A percentile compares a stretch with the other conserved stretches of the same genome.
These are phyloP conservation scores for Truncatella angustata DNA, from an alignment of 2,329 filamentous ascomycete genomes.

Conservation along the genomic window DNA sequence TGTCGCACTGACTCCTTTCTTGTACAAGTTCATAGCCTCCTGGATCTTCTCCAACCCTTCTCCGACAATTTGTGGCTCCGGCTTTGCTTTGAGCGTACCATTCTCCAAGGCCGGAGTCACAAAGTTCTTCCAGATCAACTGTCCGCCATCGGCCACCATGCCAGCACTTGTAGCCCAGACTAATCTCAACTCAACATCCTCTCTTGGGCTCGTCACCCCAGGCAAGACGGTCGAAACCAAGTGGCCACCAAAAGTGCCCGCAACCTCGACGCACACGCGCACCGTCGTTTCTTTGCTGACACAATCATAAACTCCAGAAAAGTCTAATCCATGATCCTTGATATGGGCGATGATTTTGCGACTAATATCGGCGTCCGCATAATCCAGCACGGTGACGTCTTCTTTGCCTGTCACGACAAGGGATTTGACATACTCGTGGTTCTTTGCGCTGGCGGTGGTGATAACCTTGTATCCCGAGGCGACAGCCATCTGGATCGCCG, in stretches of 20 bases:
- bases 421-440: conserved; percentile 22
- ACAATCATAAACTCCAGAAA: conserved; percentile 9
- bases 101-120: neutral
- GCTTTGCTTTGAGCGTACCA: neutral
- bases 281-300: neutral
- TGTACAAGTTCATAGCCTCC: neutral
- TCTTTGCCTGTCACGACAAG: conserved; percentile 14
- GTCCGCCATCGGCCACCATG: neutral
- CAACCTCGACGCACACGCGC: conserved; percentile 2
- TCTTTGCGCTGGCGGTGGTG: conserved; percentile 9
- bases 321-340: neutral
- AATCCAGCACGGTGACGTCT: conserved; percentile 7
- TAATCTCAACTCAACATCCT: neutral
- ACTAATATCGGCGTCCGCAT: neutral
- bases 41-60: neutral
- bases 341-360: conserved; percentile 6
- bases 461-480: conserved; percentile 6
- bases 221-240: neutral
- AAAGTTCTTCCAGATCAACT: conserved; percentile 1
- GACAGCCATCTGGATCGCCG: conserved; percentile 6
- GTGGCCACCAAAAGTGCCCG: neutral
- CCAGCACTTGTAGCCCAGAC: conserved; percentile 8
- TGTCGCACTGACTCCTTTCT: conserved; percentile 14
- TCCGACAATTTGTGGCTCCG: conserved; percentile 1
- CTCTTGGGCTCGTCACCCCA: neutral